Conservation (phyloP, 768 basidiomycete genomes). For the Tricholomella constricta region DNA sequence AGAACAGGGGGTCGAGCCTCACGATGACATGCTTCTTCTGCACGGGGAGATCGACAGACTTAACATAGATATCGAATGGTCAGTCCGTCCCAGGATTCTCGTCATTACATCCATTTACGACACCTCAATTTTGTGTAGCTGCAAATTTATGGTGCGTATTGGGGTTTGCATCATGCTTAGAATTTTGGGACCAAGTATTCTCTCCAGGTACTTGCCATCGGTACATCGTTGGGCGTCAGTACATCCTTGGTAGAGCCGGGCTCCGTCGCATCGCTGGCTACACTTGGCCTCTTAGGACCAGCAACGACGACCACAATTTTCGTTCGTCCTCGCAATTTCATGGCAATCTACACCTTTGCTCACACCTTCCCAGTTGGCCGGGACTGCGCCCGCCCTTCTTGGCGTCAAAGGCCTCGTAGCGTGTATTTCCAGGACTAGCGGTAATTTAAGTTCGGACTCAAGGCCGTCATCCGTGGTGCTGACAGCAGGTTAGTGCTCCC, state of each 20-base stretch:
- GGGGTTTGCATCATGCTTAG: background rate
- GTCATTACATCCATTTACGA: background rate
- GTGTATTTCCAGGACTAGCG: slow-evolving; percentile 1
- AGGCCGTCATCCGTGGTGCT: background rate
- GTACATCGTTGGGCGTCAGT: background rate
- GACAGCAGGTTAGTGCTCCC: background rate
- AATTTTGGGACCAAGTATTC: background rate
- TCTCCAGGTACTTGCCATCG: background rate
- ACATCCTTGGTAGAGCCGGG: background rate
- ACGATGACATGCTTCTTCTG: slow-evolving; percentile 1
- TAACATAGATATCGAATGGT: slow-evolving; percentile 11
- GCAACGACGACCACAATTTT: background rate
- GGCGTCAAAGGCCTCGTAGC: background rate
- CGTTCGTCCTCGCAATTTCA: background rate
- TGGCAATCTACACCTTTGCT: too few relatives aligned
- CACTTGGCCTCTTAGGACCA: background rate
- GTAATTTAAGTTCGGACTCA: background rate
- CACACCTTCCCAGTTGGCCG: slow-evolving; percentile 1
- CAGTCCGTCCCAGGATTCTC: background rate
- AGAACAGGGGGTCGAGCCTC: slow-evolving; percentile 9
- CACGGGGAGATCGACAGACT: slow-evolving; percentile 13
- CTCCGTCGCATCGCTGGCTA: background rate
- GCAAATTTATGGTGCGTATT: slow-evolving; percentile 2
- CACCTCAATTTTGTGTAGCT: background rate
- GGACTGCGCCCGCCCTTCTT: background rate